phyloP scores from a whole-genome alignment of 2,329 filamentous ascomycete genomes.

The Penicillium sp. region DNA sequence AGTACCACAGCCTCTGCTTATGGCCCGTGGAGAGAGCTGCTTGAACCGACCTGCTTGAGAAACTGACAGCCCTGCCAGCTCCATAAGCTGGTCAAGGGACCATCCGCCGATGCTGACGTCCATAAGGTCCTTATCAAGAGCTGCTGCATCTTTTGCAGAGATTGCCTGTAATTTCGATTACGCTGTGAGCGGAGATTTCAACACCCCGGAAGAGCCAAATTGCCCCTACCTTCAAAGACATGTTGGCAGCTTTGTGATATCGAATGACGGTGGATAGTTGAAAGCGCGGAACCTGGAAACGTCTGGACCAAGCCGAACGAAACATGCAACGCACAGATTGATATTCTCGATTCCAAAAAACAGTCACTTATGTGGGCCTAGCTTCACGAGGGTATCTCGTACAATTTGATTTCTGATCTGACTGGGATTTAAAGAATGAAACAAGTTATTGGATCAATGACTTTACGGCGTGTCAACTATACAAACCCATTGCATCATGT shows the following conservation, averaged over 20 bases:
- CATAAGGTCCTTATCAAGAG: conserved; percentile 93
- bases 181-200: too few relatives aligned
- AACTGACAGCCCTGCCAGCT: conserved; percentile 85
- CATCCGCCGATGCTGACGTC: conserved; percentile 80
- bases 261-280: conserved; percentile 9
- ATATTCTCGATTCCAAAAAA: neutral
- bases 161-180: conserved; percentile 57
- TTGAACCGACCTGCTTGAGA: conserved; percentile 66
- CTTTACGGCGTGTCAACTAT: conserved; percentile 3
- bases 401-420: too few relatives aligned
- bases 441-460: neutral
- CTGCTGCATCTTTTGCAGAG: conserved; percentile 77
- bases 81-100: conserved; percentile 95
- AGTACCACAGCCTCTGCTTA: too few relatives aligned
- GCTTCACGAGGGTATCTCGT: too few relatives aligned
- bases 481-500: conserved; percentile 20
- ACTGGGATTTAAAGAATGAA: neutral
- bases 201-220: too few relatives aligned
- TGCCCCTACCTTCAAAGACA: conserved; percentile 37
- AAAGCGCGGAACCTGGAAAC: conserved; percentile 1
- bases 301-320: conserved; percentile 11
- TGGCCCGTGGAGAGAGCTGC: neutral
- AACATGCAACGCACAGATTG: conserved; percentile 23
- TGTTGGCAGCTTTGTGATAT: conserved; percentile 29
- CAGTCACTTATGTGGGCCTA: neutral